Conservation (phyloP, 495 filamentous ascomycete genomes). For the Talaromyces trachyspermus region DNA sequence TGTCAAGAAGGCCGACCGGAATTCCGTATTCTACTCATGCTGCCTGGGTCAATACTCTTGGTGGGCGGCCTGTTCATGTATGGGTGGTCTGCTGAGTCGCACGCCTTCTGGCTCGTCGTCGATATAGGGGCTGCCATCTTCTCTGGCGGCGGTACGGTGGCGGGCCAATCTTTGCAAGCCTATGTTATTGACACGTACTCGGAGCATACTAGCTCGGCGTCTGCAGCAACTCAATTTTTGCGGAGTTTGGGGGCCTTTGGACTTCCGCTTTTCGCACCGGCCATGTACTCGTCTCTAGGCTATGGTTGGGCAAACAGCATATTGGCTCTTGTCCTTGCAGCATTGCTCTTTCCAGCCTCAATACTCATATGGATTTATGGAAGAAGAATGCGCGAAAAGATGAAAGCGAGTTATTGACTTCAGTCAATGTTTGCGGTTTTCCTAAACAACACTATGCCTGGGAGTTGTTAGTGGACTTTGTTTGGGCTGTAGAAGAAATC, state of each 20-base stretch:
- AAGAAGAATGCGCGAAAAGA: neutral
- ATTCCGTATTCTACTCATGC: constrained; percentile 46
- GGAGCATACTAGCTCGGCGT: constrained; percentile 52
- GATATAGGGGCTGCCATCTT: constrained; percentile 35
- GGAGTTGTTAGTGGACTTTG: neutral
- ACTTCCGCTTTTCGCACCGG: constrained; percentile 46
- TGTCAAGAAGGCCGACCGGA: constrained; percentile 33
- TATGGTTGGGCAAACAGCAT: neutral
- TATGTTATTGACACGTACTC: constrained; percentile 46
- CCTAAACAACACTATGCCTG: neutral
- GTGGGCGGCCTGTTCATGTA: constrained; percentile 51
- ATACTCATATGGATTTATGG: neutral
- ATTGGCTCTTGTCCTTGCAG: neutral
- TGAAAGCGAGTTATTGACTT: neutral
- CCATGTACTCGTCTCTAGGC: constrained; percentile 38
- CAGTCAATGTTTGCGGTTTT: neutral
- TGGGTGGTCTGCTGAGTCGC: constrained; percentile 48
- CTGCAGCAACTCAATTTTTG: constrained; percentile 63
- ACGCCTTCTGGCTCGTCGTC: constrained; percentile 50
- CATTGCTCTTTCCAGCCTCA: neutral
- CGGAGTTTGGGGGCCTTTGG: constrained; percentile 48
- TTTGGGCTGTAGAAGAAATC: too few species aligned
- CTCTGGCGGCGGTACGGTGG: constrained; percentile 42
- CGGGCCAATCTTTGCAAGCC: constrained; percentile 42
- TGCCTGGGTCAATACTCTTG: constrained; percentile 39